These are phyloP conservation scores for Sicyos baderoa DNA, from an alignment of 306 rosid species.

Conservation along the genomic window DNA sequence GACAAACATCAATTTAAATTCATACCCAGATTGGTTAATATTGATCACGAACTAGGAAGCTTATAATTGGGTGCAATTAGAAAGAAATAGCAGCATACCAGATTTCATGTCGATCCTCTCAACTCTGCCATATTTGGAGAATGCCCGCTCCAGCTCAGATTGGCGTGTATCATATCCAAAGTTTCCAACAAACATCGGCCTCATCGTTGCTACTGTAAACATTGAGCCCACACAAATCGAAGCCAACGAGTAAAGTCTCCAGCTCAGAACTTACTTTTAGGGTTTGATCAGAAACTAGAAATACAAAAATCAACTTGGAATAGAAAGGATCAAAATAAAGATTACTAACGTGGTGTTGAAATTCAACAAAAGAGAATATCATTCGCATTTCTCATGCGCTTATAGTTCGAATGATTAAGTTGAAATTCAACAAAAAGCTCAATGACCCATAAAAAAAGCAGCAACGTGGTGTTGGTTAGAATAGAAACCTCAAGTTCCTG, in stretches of 20 bases:
- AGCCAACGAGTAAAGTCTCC: neutral
- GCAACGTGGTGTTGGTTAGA: neutral
- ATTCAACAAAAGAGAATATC: too few relatives aligned
- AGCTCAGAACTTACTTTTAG: neutral
- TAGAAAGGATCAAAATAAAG: neutral
- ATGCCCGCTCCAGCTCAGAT: constrained; percentile 74
- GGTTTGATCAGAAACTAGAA: neutral
- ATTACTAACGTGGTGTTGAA: too few relatives aligned
- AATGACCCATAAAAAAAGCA: constrained; percentile 9
- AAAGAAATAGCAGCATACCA: constrained; percentile 33
- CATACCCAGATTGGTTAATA: neutral
- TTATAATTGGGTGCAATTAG: neutral
- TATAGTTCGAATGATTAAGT: too few relatives aligned
- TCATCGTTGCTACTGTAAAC: constrained; percentile 34
- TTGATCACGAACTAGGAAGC: too few relatives aligned
- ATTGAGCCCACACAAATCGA: neutral
- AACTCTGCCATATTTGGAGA: constrained; percentile 73
- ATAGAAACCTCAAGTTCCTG: neutral
- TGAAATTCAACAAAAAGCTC: too few relatives aligned
- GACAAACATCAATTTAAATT: neutral
- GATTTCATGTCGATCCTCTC: constrained; percentile 96
- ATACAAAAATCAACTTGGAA: neutral
- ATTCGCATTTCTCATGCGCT: too few relatives aligned
- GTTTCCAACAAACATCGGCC: constrained; percentile 87
- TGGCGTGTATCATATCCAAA: constrained; percentile 85